Conservation (phyloP, 2,329 filamentous ascomycete species). For the Scedosporium minutisporum region DNA sequence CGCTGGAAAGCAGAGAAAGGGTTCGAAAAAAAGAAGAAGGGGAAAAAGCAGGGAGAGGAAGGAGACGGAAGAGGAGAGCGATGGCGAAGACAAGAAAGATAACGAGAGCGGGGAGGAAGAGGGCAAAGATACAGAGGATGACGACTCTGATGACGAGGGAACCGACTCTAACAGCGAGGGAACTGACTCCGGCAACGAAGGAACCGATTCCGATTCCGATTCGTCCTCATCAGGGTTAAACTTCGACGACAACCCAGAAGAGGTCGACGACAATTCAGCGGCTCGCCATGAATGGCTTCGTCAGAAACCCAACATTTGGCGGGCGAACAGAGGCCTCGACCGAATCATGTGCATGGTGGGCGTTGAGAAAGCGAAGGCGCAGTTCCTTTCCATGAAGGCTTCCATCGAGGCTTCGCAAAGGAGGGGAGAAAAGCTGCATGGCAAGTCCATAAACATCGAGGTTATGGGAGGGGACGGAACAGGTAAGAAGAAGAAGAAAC, state of each 20-base stretch:
- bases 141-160: neutral
- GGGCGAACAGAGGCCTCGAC: constrained; percentile 44
- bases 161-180: neutral
- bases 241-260: neutral
- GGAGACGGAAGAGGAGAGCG: neutral
- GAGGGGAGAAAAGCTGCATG: neutral
- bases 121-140: neutral
- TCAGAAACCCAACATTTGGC: neutral
- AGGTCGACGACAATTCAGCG: neutral
- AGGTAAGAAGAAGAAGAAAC: neutral
- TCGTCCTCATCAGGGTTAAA: too few species aligned
- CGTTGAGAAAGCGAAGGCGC: constrained; percentile 56
- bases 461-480: neutral
- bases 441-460: neutral
- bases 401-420: constrained; percentile 47
- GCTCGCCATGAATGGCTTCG: neutral
- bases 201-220: neutral
- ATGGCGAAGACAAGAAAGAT: neutral
- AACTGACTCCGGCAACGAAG: neutral
- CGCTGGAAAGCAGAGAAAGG: too few species aligned
- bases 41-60: neutral
- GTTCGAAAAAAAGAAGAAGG: too few species aligned
- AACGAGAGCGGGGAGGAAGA: neutral
- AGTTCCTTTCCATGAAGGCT: constrained; percentile 53
- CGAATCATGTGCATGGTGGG: constrained; percentile 61